A percentile compares a stretch with the other conserved stretches of the same genome.
phyloP scores from a whole-genome alignment of 2,329 filamentous ascomycete genomes.

The Penicillium sp. region DNA sequence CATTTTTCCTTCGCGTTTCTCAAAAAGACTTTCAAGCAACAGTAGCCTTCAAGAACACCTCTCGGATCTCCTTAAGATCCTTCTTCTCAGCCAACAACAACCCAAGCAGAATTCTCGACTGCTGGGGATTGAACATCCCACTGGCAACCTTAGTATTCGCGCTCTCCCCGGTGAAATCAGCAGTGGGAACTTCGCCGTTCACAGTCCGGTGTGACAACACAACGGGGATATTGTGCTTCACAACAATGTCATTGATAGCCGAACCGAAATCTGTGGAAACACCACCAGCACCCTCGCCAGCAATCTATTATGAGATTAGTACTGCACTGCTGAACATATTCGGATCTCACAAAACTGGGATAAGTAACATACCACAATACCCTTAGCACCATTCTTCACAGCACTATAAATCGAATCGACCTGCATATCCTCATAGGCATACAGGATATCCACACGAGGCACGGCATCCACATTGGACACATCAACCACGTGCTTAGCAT shows the following conservation, averaged over 20 bases:
- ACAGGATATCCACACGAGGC: slow-evolving; percentile 29
- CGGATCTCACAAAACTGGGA: too few species aligned
- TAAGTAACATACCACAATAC: slow-evolving; percentile 22
- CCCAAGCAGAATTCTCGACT: slow-evolving; percentile 9
- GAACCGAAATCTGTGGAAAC: slow-evolving; percentile 18
- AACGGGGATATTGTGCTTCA: slow-evolving; percentile 19
- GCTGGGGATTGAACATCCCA: slow-evolving; percentile 18
- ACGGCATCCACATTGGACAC: slow-evolving; percentile 17
- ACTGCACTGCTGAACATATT: background rate
- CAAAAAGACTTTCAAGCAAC: background rate
- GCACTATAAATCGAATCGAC: slow-evolving; percentile 23
- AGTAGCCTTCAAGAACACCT: slow-evolving; percentile 8
- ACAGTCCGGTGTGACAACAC: slow-evolving; percentile 25
- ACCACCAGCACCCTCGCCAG: slow-evolving; percentile 25
- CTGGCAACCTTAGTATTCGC: slow-evolving; percentile 19
- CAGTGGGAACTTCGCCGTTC: slow-evolving; percentile 26
- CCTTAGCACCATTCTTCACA: slow-evolving; percentile 25
- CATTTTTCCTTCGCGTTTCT: background rate
- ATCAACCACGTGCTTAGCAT: slow-evolving; percentile 38
- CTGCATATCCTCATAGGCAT: slow-evolving; percentile 29
- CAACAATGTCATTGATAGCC: slow-evolving; percentile 18
- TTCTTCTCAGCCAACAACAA: slow-evolving; percentile 14
- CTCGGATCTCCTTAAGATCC: slow-evolving; percentile 9
- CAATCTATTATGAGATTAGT: slow-evolving; percentile 13
- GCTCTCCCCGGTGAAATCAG: slow-evolving; percentile 12